Evolutionary conservation across 2,329 filamentous ascomycete genomes (phyloP), one percentile per base, ranked within the genome.

Genomic region (Penicillium frequentans): DNA sequence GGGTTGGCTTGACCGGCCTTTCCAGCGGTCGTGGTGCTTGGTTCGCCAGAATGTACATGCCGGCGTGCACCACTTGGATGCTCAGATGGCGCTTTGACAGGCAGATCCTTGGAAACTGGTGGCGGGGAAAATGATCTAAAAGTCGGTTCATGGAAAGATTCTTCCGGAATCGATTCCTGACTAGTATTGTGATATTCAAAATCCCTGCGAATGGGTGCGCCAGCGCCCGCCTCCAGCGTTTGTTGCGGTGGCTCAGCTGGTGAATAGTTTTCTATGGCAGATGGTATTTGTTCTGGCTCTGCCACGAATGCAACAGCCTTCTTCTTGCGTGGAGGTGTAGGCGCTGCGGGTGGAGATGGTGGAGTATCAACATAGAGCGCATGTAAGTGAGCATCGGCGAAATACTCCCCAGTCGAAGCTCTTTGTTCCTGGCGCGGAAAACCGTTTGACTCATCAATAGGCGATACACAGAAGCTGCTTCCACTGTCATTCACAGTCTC

Each of bases 41-140:
- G 84, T 66, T 90, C 87, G 9, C 86, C 87, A 3, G 87, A 87
- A 68, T 83, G 84, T 48, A 83, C 82, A 73, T 90, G 86, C 86
- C 86, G 89, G 64, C 63, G 63, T n/a, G 71, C 48, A 13, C 26
- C 14, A 19, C 16, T 50, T 39, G 48, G 21, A 3, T 21, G 33
- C 14, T 39, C 19, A 6, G 23, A 10, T 21, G n/a, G 39, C 5
- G 8, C 10, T 19, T 19, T n/a, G n/a, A 5, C 6, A 10, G 35
- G 10, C 9, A 5, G 35, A 6, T 42, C 19, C 11, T 23, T 42
- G 19, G n/a, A 42, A 7, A 23, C 14, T 23, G 39, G 39, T 23
- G n/a, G 39, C 5, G 19, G 39, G 11, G 39, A 13, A 42, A 42
- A 11, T 42, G 19, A 19, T 23, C 19, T 23, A 13, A 19, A 42